Base-by-base conservation (phyloP, 305 asterid genomes). In the Euphrasia arctica region DNA sequence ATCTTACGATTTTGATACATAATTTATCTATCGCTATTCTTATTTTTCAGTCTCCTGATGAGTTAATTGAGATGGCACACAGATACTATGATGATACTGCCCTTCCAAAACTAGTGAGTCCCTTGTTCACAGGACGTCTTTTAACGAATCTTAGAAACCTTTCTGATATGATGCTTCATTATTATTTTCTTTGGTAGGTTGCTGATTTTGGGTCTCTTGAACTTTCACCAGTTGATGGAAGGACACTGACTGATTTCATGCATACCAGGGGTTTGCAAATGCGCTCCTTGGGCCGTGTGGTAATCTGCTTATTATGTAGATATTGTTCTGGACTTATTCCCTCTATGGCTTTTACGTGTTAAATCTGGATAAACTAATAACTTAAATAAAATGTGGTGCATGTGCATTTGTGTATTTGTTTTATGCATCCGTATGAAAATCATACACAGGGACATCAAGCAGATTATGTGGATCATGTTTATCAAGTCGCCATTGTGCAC, bases 211-310 rank as follows among this genome's bases (percentile, higher is more conserved):
- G 95, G 42, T 86, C 95, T 15, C 90, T 83, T 65, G 89, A 75
- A 78, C 79, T 86, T 74, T 80, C 89, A 71, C 89, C 89, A 9
- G 86, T 83, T 43, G 89, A 83, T 75, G 89, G 89, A 76, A 78
- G 89, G 73, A 83, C 89, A 2, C 73, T 83, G 64, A 80, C 89
- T 5, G 89, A 83, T 74, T 83, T 83, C 80, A 80, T 83, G 89
- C 89, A 83, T 69, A 83, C 89, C 31, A 78, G 89, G 83, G 88
- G 86, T 64, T 71, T 85, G 80, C 80, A 76, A 52, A 85, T 85
- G 95, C 78, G 80, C 75, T 86, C 93, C 29, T 79, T 89, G 86
- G 95, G 96, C 36, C 88, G 76, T n/a, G 96, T 89, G 91, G 96
- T 89, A 85, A 83, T 77, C 72, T 69, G 54, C 70, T 73, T 72